These are phyloP conservation scores for Phytophthora litchii DNA, from an alignment of 352 stramenopile genomes.

Conservation along the genomic window DNA sequence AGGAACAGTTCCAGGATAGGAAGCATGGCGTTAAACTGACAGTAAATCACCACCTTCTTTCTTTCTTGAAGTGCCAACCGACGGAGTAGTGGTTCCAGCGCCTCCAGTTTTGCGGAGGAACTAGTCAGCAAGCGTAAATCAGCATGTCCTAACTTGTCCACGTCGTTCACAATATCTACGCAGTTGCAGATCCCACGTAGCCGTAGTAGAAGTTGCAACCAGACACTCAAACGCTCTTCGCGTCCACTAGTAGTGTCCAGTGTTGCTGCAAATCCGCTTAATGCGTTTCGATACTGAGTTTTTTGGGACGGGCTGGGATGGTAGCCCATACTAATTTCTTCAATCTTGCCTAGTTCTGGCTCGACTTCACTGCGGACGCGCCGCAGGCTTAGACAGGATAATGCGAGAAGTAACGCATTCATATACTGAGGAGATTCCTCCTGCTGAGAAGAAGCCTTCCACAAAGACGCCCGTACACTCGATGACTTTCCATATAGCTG, in stretches of 20 bases:
- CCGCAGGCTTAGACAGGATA: conserved; percentile 68
- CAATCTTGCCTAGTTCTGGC: conserved; percentile 74
- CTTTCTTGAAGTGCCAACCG: conserved; percentile 61
- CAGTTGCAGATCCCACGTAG: conserved; percentile 83
- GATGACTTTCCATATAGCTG: conserved; percentile 53
- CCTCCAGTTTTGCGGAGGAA: conserved; percentile 71
- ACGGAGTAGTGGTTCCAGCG: conserved; percentile 56
- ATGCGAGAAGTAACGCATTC: conserved; percentile 49
- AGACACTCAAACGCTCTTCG: conserved; percentile 64
- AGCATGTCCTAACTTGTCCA: conserved; percentile 77
- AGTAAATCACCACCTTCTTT: conserved; percentile 81
- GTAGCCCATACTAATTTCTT: conserved; percentile 83
- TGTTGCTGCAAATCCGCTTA: conserved; percentile 60
- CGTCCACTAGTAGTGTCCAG: conserved; percentile 38
- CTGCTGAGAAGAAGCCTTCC: conserved; percentile 45
- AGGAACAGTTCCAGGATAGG: conserved; percentile 77
- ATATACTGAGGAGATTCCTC: conserved; percentile 39
- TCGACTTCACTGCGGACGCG: conserved; percentile 82
- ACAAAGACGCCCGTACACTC: conserved; percentile 44
- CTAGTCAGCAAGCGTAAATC: conserved; percentile 63
- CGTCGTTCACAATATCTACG: conserved; percentile 75
- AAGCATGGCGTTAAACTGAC: conserved; percentile 75
- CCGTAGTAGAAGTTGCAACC: conserved; percentile 69
- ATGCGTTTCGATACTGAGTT: conserved; percentile 69
- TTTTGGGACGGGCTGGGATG: conserved; percentile 56